These are phyloP conservation scores for Ehretia macrophylla DNA, from an alignment of 257 asterid species.

Conservation along the genomic window DNA sequence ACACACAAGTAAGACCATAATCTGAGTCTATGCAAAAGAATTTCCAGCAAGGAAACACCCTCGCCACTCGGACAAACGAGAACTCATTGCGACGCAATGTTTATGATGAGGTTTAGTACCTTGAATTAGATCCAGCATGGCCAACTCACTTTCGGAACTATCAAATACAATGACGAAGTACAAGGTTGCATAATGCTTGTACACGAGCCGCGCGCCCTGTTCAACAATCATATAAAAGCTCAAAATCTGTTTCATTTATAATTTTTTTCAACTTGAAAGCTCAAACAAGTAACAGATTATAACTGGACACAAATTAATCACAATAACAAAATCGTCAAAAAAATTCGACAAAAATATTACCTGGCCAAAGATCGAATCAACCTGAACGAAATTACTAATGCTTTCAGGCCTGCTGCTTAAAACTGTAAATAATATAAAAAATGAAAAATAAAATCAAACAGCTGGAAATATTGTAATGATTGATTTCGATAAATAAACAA, in stretches of 20 bases:
- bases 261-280: background rate
- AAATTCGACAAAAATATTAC: slow-evolving; percentile 11
- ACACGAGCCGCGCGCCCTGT: slow-evolving; percentile 30
- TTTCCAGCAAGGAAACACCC: no score
- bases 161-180: slow-evolving; percentile 33
- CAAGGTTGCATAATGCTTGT: slow-evolving; percentile 34
- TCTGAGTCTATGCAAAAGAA: no score
- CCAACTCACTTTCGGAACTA: slow-evolving; percentile 31
- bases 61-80: background rate
- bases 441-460: slow-evolving; percentile 1
- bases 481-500: background rate
- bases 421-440: slow-evolving; percentile 16
- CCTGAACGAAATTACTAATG: slow-evolving; percentile 29
- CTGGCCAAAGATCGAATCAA: slow-evolving; percentile 23
- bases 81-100: background rate
- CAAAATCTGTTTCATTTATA: background rate
- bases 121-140: slow-evolving; percentile 38
- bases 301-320: background rate
- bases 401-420: slow-evolving; percentile 28
- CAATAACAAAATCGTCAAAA: background rate
- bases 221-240: background rate
- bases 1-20: no score
- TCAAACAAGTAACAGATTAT: no score
- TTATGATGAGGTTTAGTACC: slow-evolving; percentile 12
- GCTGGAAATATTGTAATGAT: background rate